These are phyloP conservation scores for Schizochytrium sp. DNA, from an alignment of 108 stramenopile genomes.

Conservation along the genomic window DNA sequence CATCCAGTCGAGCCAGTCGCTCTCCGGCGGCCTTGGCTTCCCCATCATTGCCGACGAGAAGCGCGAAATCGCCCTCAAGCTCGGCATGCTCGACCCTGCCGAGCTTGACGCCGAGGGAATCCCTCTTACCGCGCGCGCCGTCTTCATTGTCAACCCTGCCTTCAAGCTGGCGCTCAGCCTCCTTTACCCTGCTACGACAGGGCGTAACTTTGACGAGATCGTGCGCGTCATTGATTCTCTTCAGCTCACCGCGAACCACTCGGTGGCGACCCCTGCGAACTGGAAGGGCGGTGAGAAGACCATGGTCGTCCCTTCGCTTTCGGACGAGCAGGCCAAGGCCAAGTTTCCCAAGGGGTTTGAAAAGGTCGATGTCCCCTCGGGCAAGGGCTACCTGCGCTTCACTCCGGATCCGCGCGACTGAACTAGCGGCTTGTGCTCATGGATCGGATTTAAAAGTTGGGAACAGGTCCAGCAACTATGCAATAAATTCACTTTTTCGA, in stretches of 20 bases:
- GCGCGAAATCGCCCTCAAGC: slow-evolving; percentile 57
- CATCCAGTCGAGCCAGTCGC: slow-evolving; percentile 6
- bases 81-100: slow-evolving; percentile 36
- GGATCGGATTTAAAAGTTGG: no score
- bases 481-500: no score
- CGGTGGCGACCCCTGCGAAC: slow-evolving; percentile 21
- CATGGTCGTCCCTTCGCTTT: slow-evolving; percentile 9
- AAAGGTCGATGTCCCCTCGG: slow-evolving; percentile 13
- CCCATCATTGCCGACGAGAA: slow-evolving; percentile 71
- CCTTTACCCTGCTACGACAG: slow-evolving; percentile 71
- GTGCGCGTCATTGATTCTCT: slow-evolving; percentile 62
- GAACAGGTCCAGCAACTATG: no score
- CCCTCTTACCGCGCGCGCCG: slow-evolving; percentile 17
- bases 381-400: slow-evolving; percentile 23
- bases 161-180: slow-evolving; percentile 68
- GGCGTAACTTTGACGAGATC: slow-evolving; percentile 74
- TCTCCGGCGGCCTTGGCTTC: slow-evolving; percentile 51
- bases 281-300: not conserved
- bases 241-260: slow-evolving; percentile 53
- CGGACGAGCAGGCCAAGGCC: slow-evolving; percentile 2
- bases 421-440: not conserved
- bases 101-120: not conserved
- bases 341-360: not conserved
- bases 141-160: slow-evolving; percentile 61
- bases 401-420: slow-evolving; percentile 4